A percentile compares a stretch with the other conserved stretches of the same genome.
These are phyloP conservation scores for Leccinum aurantiacum DNA, from an alignment of 768 basidiomycete species.

Conservation along the genomic window DNA sequence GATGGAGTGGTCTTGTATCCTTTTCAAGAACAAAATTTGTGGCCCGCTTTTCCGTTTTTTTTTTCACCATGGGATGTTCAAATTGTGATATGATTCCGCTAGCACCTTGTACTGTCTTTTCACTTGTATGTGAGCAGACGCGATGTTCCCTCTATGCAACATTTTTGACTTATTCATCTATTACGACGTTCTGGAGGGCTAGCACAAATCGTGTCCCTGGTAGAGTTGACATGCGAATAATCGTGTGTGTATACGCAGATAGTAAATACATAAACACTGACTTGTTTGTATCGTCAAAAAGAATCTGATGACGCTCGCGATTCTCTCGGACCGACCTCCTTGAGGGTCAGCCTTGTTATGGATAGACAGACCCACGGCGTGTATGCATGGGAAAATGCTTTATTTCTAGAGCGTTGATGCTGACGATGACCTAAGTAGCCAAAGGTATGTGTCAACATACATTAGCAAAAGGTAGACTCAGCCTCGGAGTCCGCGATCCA, in stretches of 20 bases:
- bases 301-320: conserved; percentile 7
- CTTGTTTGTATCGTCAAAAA: conserved; percentile 3
- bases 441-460: neutral
- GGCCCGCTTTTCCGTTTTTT: conserved; percentile 3
- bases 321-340: conserved; percentile 13
- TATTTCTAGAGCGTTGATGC: conserved; percentile 10
- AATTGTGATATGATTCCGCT: conserved; percentile 8
- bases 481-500: too few relatives aligned
- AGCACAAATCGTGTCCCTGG: neutral
- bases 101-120: conserved; percentile 7
- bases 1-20: conserved; percentile 13
- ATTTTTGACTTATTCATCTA: neutral
- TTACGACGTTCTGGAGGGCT: neutral
- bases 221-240: neutral
- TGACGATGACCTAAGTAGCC: neutral
- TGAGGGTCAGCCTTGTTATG: conserved; percentile 9
- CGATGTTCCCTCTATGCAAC: neutral
- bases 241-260: neutral
- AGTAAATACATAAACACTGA: neutral
- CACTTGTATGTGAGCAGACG: conserved; percentile 6
- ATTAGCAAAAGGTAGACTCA: too few relatives aligned
- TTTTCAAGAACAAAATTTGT: conserved; percentile 8
- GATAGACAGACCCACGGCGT: neutral
- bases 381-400: neutral
- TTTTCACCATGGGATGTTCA: neutral